Evolutionary conservation across 73 alveolate species (phyloP), one percentile per base, ranked within the genome.

Genomic region (Paramecium biaurelia): DNA sequence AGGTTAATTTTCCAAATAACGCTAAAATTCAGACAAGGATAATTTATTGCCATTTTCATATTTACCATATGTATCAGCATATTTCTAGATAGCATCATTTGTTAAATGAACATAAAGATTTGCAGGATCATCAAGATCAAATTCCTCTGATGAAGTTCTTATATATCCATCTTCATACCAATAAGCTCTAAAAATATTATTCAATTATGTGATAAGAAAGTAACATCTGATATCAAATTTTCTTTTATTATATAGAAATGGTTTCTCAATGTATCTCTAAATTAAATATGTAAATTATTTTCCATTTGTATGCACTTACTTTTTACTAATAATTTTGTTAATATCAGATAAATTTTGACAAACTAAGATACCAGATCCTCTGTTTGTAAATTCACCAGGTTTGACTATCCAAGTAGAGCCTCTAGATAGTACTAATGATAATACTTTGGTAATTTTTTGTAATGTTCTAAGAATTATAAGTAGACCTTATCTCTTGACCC

Each of bases 161-260:
- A 96, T 93, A 86, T 96, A 96, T 14, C 98, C 99, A 85, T 96
- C 99, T 76, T 93, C 96, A 95, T 96, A 96, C 92, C 95, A 96
- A 89, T 92, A 96, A 11, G 96, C 98, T 82, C 96, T 95, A 67
- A 95, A 34, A 63, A 85, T 85, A 23, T 93, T 94, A 92, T 96
- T 96, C 30, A 96, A 88, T 32, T 79, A 35, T 26, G 96, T 93
- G 47, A 96, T 93, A 45, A 96, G 93, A 24, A 95, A 96, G 85
- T 93, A 96, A 76, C 99, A 96, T 92, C 99, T 96, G 35, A 96
- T 85, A 56, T 96, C 99, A 92, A 96, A 96, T 90, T 96, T 96
- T 37, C 99, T 76, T 41, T 89, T 92, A 74, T 96, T 86, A 74
- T 94, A 94, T 2, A 96, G 92, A 35, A 96, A 79, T 15, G 99